These are phyloP conservation scores for Hypoxylon perforatum DNA, from an alignment of 495 filamentous ascomycete genomes.

Conservation along the genomic window DNA sequence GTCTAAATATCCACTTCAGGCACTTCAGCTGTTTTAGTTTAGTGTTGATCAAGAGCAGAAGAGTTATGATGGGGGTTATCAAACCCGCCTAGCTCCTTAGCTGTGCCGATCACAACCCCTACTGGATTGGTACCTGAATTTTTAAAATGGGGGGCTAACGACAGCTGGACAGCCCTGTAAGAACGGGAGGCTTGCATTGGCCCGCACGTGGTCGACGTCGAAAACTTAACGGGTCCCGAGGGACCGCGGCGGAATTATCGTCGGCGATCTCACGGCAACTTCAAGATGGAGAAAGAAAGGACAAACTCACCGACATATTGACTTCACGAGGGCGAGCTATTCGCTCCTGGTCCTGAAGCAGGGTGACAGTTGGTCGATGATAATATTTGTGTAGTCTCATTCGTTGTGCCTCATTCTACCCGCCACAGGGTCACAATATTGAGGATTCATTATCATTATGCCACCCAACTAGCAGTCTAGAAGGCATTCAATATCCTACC, in stretches of 20 bases:
- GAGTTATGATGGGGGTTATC: slow-evolving; percentile 27
- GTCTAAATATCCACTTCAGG: too few relatives aligned
- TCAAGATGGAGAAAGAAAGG: neutral
- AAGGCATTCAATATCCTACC: neutral
- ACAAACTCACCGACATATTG: neutral
- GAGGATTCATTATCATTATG: neutral
- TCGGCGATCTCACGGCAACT: slow-evolving; percentile 21
- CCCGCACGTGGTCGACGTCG: slow-evolving; percentile 18
- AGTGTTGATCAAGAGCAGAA: slow-evolving; percentile 24
- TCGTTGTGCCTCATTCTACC: neutral
- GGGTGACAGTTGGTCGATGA: neutral
- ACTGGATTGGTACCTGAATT: slow-evolving; percentile 10
- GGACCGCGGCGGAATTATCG: slow-evolving; percentile 3
- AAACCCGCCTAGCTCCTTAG: slow-evolving; percentile 22
- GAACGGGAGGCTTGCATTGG: slow-evolving; percentile 26
- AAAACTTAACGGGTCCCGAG: slow-evolving; percentile 11
- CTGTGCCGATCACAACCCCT: slow-evolving; percentile 22
- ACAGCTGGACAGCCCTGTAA: slow-evolving; percentile 18
- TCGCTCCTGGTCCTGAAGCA: neutral
- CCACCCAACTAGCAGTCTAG: neutral
- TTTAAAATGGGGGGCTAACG: slow-evolving; percentile 18
- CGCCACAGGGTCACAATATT: neutral
- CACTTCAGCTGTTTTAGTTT: slow-evolving; percentile 6
- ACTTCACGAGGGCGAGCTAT: neutral
- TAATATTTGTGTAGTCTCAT: neutral